These are phyloP conservation scores for Xylaria grammica DNA, from an alignment of 495 filamentous ascomycete genomes.

Conservation along the genomic window DNA sequence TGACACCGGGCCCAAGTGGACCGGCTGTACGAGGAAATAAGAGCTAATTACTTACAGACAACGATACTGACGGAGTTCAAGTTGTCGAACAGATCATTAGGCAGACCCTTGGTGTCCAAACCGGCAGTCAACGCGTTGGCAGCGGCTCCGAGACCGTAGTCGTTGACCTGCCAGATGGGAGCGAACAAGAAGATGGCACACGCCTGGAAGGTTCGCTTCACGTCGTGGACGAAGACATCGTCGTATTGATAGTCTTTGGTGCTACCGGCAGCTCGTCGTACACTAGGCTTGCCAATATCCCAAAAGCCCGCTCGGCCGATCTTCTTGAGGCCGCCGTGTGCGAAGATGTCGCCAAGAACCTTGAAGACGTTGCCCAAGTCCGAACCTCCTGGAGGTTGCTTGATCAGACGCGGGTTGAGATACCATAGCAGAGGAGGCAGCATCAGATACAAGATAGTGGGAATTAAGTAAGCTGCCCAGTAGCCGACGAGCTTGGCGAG, in stretches of 20 bases:
- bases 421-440: slow-evolving; percentile 57
- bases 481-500: slow-evolving; percentile 61
- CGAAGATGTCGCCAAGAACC: slow-evolving; percentile 55
- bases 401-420: slow-evolving; percentile 54
- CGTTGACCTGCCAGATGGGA: slow-evolving; percentile 67
- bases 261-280: slow-evolving; percentile 54
- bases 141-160: slow-evolving; percentile 50
- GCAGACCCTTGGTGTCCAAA: slow-evolving; percentile 66
- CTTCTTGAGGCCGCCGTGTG: slow-evolving; percentile 54
- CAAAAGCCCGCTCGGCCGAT: slow-evolving; percentile 63
- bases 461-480: slow-evolving; percentile 75
- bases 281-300: slow-evolving; percentile 63
- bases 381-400: slow-evolving; percentile 56
- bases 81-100: slow-evolving; percentile 76
- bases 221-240: slow-evolving; percentile 59
- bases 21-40: background rate
- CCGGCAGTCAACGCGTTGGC: slow-evolving; percentile 61
- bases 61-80: slow-evolving; percentile 76
- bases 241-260: slow-evolving; percentile 45
- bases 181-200: slow-evolving; percentile 61
- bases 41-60: slow-evolving; percentile 42
- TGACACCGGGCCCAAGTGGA: background rate
- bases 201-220: slow-evolving; percentile 56
- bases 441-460: slow-evolving; percentile 61
- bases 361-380: slow-evolving; percentile 60